Conservation (phyloP, 2,329 filamentous ascomycete genomes). For the Aureobasidium subglaciale region DNA sequence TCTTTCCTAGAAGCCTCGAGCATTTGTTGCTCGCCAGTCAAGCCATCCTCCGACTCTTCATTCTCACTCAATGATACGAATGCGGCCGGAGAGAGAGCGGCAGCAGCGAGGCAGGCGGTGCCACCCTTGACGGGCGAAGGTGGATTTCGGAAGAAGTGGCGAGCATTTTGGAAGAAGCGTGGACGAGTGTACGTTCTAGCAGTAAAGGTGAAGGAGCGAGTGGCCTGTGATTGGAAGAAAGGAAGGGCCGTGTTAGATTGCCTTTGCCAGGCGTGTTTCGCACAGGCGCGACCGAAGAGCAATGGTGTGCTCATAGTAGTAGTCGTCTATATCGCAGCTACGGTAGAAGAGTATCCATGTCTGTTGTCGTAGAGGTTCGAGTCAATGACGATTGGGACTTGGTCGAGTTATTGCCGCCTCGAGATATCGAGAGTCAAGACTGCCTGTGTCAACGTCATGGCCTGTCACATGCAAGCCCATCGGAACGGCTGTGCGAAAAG, state of each 20-base stretch:
- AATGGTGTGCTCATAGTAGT: neutral
- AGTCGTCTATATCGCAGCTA: neutral
- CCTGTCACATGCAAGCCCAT: conserved; percentile 8
- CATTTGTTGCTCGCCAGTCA: conserved; percentile 81
- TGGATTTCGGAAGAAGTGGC: conserved; percentile 18
- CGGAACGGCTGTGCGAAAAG: neutral
- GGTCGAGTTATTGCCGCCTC: neutral
- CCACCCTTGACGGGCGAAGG: conserved; percentile 30
- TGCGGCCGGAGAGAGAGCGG: conserved; percentile 47
- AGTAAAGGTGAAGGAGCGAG: conserved; percentile 11
- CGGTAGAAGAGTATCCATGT: neutral
- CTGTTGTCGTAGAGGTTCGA: neutral
- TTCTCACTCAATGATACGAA: conserved; percentile 53
- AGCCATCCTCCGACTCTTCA: conserved; percentile 37
- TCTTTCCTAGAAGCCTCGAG: conserved; percentile 73
- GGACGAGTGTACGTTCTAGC: conserved; percentile 5
- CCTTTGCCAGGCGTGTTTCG: conserved; percentile 5
- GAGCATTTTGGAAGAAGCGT: conserved; percentile 8
- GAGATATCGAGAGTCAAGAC: neutral
- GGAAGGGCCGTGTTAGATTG: neutral
- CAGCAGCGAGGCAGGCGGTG: conserved; percentile 28
- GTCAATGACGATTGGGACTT: neutral
- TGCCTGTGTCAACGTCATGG: conserved; percentile 7
- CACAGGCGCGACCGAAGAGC: conserved; percentile 10
- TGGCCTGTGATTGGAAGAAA: neutral